Evolutionary conservation across 1,284 basidiomycete species (phyloP).

Genomic region (Tylopilus sp.): DNA sequence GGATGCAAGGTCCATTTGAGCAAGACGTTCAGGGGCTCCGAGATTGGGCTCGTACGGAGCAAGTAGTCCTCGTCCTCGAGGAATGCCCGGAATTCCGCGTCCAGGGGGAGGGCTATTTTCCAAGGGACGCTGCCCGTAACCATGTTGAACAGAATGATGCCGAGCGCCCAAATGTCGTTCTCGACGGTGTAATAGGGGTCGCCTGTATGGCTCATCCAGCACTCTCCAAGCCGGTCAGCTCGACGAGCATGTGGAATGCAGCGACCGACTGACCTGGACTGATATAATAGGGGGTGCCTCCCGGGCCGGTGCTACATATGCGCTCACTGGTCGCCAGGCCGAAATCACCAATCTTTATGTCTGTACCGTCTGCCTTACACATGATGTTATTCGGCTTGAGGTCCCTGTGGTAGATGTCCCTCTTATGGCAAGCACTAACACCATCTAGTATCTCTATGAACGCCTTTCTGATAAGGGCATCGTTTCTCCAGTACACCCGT

Average conservation of each 20-base stretch:
- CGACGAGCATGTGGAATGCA: background rate
- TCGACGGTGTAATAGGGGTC: conserved; percentile 46
- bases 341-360: conserved; percentile 74
- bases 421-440: conserved; percentile 61
- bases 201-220: conserved; percentile 33
- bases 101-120: conserved; percentile 67
- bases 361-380: conserved; percentile 51
- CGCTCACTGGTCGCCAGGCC: conserved; percentile 70
- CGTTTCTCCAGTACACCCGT: conserved; percentile 43
- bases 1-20: conserved; percentile 55
- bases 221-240: conserved; percentile 45
- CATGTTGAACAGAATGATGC: conserved; percentile 79
- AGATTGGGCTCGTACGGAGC: conserved; percentile 64
- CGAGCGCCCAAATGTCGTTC: conserved; percentile 90
- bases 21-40: conserved; percentile 48
- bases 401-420: conserved; percentile 62
- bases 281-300: conserved; percentile 78
- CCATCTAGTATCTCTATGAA: conserved; percentile 77
- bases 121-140: conserved; percentile 85
- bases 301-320: conserved; percentile 66
- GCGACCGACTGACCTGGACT: conserved; percentile 52
- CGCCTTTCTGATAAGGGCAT: conserved; percentile 52
- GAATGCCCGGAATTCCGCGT: conserved; percentile 71
- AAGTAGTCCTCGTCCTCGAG: conserved; percentile 64
- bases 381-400: conserved; percentile 60